Percentiles rank a stretch among this genome's conserved stretches.
Conservation (phyloP, 768 basidiomycete species). For the Kwoniella botswanensis region DNA sequence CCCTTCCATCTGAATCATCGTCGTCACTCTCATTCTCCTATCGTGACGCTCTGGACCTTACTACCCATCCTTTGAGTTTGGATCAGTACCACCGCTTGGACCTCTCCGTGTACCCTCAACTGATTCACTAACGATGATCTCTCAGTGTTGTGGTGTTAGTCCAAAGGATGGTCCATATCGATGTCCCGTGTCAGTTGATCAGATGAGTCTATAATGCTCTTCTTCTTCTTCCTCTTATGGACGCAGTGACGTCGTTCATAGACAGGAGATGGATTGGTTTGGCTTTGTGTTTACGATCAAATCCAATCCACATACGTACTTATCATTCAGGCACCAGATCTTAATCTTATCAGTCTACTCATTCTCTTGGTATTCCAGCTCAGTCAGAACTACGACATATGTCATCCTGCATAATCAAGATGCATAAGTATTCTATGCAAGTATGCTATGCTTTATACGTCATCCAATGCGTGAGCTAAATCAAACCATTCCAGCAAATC, state of each 20-base stretch:
- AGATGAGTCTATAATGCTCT: neutral
- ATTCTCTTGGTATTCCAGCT: neutral
- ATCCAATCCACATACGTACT: too few species aligned
- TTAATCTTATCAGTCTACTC: neutral
- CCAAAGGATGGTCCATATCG: neutral
- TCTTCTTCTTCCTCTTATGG: neutral
- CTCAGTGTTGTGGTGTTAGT: neutral
- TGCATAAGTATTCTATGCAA: neutral
- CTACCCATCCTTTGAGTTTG: neutral
- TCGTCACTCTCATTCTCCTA: neutral
- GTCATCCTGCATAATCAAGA: neutral
- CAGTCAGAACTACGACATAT: too few species aligned
- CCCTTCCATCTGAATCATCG: neutral
- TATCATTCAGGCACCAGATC: neutral
- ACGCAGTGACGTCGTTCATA: neutral
- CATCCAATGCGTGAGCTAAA: slow-evolving; percentile 19
- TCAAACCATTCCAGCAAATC: neutral
- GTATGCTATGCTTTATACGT: slow-evolving; percentile 7
- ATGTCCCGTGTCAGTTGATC: too few species aligned
- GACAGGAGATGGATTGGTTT: too few species aligned
- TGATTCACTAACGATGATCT: neutral
- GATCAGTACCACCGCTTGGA: neutral
- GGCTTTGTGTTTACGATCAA: too few species aligned
- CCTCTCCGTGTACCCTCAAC: too few species aligned
- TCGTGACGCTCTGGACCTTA: neutral